Evolutionary conservation across 441 rosid genomes (phyloP).

Genomic region (Syzygium syzygioides): DNA sequence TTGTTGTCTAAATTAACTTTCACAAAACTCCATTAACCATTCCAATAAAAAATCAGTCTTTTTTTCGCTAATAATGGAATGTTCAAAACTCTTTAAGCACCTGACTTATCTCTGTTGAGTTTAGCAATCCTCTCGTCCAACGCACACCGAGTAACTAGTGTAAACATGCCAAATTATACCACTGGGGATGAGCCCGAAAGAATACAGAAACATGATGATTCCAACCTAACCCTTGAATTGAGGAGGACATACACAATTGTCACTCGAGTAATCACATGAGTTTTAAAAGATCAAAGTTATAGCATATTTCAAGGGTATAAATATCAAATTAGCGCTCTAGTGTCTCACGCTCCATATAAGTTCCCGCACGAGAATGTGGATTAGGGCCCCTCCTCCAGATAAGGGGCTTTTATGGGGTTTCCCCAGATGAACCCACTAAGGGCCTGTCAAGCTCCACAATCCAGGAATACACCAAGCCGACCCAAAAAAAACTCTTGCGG

Average conservation of each 20-base stretch:
- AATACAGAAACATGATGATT: background rate
- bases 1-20: background rate
- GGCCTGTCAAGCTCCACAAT: background rate
- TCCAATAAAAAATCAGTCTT: background rate
- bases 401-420: background rate
- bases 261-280: background rate
- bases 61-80: background rate
- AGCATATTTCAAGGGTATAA: background rate
- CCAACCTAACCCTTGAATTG: background rate
- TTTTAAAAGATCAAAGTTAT: background rate
- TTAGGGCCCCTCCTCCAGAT: background rate
- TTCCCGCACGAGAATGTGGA: background rate
- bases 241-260: background rate
- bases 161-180: background rate
- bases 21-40: background rate
- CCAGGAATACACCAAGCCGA: background rate
- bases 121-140: background rate
- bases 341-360: background rate
- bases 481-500: background rate
- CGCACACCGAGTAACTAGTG: background rate
- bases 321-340: background rate
- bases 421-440: no score
- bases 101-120: background rate
- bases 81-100: background rate
- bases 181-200: background rate